A percentile compares a stretch with the other conserved stretches of the same genome.
Conservation (phyloP, 1,284 basidiomycete species). For the Leccinum pallidistipes region DNA sequence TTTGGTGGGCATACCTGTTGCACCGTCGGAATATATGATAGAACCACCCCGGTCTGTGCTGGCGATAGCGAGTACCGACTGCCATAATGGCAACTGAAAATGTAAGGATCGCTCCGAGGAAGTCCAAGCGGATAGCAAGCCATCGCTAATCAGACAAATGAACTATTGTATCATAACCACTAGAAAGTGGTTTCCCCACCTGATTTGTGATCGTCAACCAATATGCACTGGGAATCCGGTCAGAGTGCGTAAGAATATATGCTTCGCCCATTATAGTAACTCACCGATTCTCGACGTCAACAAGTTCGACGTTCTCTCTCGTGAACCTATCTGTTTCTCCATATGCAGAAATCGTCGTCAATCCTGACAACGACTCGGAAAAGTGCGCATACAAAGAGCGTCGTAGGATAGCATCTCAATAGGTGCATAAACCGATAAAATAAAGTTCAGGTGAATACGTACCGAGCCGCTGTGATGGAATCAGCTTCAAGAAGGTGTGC, state of each 20-base stretch:
- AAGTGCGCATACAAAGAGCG: slow-evolving; percentile 82
- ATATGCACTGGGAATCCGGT: slow-evolving; percentile 60
- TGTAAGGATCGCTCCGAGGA: slow-evolving; percentile 76
- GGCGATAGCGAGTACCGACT: slow-evolving; percentile 77
- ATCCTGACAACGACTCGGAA: slow-evolving; percentile 83
- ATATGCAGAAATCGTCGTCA: slow-evolving; percentile 46
- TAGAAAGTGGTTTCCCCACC: slow-evolving; percentile 33
- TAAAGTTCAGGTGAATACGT: slow-evolving; percentile 40
- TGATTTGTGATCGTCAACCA: slow-evolving; percentile 84
- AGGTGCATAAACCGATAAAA: slow-evolving; percentile 58
- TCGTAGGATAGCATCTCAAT: slow-evolving; percentile 58
- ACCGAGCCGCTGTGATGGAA: no score
- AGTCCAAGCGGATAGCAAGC: slow-evolving; percentile 88
- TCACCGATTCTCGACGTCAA: slow-evolving; percentile 84
- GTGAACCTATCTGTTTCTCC: slow-evolving; percentile 56
- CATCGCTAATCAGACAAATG: slow-evolving; percentile 57
- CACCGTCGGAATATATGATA: slow-evolving; percentile 77
- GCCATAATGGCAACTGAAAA: slow-evolving; percentile 81
- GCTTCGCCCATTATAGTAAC: slow-evolving; percentile 7
- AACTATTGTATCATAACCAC: background rate
- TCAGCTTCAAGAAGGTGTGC: no score
- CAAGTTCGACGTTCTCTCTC: slow-evolving; percentile 68
- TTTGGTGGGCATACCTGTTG: slow-evolving; percentile 47
- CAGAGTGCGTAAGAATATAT: background rate
- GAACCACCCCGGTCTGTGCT: slow-evolving; percentile 70